Evolutionary conservation across 140 eudicot genomes (phyloP).

Genomic region (Oenanthe javanica): DNA sequence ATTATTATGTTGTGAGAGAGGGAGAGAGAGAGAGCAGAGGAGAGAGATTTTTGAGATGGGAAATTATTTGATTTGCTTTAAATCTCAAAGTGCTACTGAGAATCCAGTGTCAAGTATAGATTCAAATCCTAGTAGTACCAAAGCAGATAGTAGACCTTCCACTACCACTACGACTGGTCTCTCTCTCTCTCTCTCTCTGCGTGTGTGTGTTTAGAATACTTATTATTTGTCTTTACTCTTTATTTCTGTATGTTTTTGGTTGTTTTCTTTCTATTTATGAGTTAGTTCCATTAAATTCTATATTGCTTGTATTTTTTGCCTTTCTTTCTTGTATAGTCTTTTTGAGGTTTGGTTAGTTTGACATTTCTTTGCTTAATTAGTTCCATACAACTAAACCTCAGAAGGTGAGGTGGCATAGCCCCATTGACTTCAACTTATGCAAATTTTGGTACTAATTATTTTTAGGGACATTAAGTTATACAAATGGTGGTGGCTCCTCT

Average conservation of each 20-base stretch:
- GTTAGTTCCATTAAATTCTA: too few relatives aligned
- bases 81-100: background rate
- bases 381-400: background rate
- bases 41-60: background rate
- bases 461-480: slow-evolving; percentile 44
- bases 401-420: too few relatives aligned
- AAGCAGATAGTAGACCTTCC: background rate
- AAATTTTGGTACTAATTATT: background rate
- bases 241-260: background rate
- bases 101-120: background rate
- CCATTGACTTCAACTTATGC: background rate
- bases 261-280: too few relatives aligned
- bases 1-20: background rate
- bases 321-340: background rate
- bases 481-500: slow-evolving; percentile 41
- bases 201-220: background rate
- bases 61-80: background rate
- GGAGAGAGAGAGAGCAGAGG: background rate
- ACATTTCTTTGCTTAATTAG: background rate
- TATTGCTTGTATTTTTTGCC: background rate
- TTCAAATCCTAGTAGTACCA: background rate
- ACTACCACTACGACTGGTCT: background rate
- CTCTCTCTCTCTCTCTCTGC: too few relatives aligned
- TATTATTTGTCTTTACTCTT: background rate
- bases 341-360: background rate